phyloP scores from a whole-genome alignment of 805 yeast species.

The Sugiyamaella mastotermitis region DNA sequence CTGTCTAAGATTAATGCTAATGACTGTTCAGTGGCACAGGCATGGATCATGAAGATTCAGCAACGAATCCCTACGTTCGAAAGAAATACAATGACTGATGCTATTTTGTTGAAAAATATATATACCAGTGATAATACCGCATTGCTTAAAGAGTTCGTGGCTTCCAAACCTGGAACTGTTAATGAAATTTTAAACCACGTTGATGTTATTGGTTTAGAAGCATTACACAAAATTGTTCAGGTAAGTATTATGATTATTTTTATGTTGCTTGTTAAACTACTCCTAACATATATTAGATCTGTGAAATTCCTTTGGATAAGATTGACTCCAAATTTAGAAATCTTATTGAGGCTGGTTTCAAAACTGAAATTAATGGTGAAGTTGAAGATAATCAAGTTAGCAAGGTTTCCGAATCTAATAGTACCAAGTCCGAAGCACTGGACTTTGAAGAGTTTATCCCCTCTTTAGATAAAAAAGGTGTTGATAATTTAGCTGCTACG shows the following conservation, averaged over 20 bases:
- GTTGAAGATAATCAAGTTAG: background rate
- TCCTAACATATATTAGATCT: constrained; percentile 1
- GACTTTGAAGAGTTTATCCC: constrained; percentile 15
- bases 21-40: constrained; percentile 38
- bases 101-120: constrained; percentile 50
- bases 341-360: constrained; percentile 8
- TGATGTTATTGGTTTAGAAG: constrained; percentile 48
- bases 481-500: constrained; percentile 55
- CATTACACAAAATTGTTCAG: constrained; percentile 31
- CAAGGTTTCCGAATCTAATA: background rate
- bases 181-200: constrained; percentile 39
- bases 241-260: constrained; percentile 22
- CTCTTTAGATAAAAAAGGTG: constrained; percentile 46
- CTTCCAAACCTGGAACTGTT: constrained; percentile 10
- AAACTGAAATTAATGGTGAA: constrained; percentile 1
- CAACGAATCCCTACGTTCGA: constrained; percentile 28
- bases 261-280: background rate
- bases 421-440: background rate
- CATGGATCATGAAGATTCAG: constrained; percentile 34
- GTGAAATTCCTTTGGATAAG: constrained; percentile 19
- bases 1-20: constrained; percentile 38
- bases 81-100: constrained; percentile 53
- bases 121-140: constrained; percentile 19
- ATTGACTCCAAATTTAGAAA: constrained; percentile 10
- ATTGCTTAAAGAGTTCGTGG: constrained; percentile 16